These are phyloP conservation scores for Obba rivulosa DNA, from an alignment of 768 basidiomycete genomes.

Conservation along the genomic window DNA sequence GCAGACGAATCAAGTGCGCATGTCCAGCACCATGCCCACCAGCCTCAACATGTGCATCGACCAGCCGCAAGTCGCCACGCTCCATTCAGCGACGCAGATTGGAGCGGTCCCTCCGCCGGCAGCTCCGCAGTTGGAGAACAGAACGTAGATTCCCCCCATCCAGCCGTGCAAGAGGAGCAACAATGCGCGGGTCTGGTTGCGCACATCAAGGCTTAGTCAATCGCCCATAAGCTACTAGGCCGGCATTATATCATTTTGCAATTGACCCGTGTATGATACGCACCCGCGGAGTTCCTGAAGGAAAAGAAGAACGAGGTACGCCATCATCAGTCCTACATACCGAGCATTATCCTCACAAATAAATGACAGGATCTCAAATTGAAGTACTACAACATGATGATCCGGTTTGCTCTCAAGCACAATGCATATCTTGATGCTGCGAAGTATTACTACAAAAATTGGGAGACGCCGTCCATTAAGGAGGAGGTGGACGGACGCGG, in stretches of 20 bases:
- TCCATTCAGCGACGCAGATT: neutral
- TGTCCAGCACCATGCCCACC: neutral
- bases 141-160: neutral
- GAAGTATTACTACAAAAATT: slow-evolving; percentile 93
- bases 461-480: slow-evolving; percentile 95
- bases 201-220: slow-evolving; percentile 4
- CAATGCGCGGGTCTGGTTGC: slow-evolving; percentile 4
- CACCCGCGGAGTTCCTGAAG: slow-evolving; percentile 76
- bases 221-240: neutral
- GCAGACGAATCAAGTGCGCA: neutral
- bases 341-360: neutral
- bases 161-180: slow-evolving; percentile 1
- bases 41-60: neutral
- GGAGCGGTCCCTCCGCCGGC: no score
- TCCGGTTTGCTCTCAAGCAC: slow-evolving; percentile 84
- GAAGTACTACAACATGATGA: slow-evolving; percentile 95
- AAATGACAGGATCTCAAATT: slow-evolving; percentile 83
- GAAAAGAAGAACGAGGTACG: slow-evolving; percentile 82
- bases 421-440: slow-evolving; percentile 88
- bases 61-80: neutral
- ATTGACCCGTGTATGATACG: slow-evolving; percentile 15
- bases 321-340: slow-evolving; percentile 6
- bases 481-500: slow-evolving; percentile 70
- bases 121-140: neutral
- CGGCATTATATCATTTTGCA: neutral